phyloP scores from a whole-genome alignment of 139 green algal genomes.

The Zygnema circumcarinatum region DNA sequence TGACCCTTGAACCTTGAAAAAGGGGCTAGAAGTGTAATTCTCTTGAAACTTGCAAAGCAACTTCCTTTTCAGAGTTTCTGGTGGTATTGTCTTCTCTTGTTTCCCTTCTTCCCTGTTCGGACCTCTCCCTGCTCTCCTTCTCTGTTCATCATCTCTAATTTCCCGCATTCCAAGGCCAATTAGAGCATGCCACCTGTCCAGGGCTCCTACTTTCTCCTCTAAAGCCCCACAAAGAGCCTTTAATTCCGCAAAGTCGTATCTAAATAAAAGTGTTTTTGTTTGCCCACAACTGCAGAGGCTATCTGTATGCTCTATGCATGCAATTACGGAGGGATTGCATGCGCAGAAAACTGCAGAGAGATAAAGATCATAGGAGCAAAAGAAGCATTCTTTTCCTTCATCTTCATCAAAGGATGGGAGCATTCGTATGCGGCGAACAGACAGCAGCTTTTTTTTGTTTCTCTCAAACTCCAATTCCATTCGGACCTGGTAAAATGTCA shows the following conservation, averaged over 20 bases:
- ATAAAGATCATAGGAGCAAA: slow-evolving; percentile 33
- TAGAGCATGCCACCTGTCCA: background rate
- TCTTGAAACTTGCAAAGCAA: too few relatives aligned
- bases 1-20: too few relatives aligned
- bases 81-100: background rate
- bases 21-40: too few relatives aligned
- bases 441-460: background rate
- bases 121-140: background rate
- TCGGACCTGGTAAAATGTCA: too few relatives aligned
- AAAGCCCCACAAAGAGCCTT: background rate
- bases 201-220: background rate
- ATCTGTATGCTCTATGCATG: background rate
- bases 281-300: background rate
- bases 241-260: background rate
- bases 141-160: background rate
- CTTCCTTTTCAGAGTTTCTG: too few relatives aligned
- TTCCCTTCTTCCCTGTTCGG: background rate
- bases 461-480: background rate
- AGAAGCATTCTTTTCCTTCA: slow-evolving; percentile 18
- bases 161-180: background rate
- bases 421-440: background rate
- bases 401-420: background rate
- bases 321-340: background rate
- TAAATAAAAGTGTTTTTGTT: background rate
- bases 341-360: slow-evolving; percentile 18